These are phyloP conservation scores for Coccomyxa sp. DNA, from an alignment of 139 green algal species.

Conservation along the genomic window DNA sequence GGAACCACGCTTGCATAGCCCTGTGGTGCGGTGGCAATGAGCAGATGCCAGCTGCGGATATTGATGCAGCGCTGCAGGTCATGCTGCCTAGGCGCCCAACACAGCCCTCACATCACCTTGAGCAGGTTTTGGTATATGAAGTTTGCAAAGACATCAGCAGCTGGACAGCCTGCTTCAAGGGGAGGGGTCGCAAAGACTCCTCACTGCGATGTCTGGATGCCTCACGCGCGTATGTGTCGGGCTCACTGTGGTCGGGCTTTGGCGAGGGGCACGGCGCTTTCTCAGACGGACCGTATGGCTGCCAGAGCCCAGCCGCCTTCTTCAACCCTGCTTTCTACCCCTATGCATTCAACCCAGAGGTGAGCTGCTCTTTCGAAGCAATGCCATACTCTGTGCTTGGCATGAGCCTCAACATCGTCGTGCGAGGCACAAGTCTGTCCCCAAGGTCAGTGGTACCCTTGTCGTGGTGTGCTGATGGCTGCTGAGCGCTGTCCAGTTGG, in stretches of 20 bases:
- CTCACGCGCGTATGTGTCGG: background rate
- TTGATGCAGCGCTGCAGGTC: background rate
- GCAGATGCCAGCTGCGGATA: background rate
- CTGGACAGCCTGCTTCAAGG: background rate
- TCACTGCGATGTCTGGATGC: background rate
- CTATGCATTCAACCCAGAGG: constrained; percentile 6
- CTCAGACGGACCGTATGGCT: background rate
- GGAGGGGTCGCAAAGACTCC: background rate
- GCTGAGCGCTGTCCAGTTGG: background rate
- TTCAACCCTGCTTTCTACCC: background rate
- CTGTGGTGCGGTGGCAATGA: constrained; percentile 7
- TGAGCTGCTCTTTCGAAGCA: background rate
- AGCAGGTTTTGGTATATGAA: background rate
- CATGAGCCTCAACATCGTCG: background rate
- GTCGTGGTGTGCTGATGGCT: background rate
- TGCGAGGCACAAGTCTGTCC: background rate
- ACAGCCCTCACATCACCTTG: background rate
- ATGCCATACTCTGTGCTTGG: background rate
- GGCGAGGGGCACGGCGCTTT: background rate
- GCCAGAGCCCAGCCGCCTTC: background rate
- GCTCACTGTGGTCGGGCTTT: background rate
- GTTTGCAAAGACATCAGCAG: background rate
- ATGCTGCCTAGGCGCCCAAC: background rate
- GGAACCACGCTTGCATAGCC: background rate
- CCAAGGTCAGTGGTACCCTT: background rate